Percentiles rank a stretch among this genome's conserved stretches.
phyloP scores from a whole-genome alignment of 1,284 basidiomycete species.

The Ustilago hordei region DNA sequence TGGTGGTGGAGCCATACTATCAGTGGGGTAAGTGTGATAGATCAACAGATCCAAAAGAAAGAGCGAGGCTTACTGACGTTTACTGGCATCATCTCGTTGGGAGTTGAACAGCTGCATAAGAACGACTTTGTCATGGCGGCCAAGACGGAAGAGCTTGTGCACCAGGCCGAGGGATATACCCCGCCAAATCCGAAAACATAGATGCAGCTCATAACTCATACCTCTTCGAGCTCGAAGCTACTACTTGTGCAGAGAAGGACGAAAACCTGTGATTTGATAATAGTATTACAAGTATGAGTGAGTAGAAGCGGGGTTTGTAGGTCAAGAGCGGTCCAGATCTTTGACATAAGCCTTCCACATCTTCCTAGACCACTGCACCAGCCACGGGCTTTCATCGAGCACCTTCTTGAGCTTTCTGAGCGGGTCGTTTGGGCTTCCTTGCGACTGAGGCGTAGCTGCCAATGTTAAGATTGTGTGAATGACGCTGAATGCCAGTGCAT shows the following conservation, averaged over 20 bases:
- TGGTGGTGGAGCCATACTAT: slow-evolving; percentile 69
- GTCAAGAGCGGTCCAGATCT: slow-evolving; percentile 31
- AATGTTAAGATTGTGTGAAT: slow-evolving; percentile 55
- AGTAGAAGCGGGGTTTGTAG: not conserved
- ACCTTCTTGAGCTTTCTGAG: slow-evolving; percentile 32
- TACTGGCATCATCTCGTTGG: not conserved
- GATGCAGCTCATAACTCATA: not conserved
- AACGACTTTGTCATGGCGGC: slow-evolving; percentile 69
- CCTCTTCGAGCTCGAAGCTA: not conserved
- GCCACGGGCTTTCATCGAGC: slow-evolving; percentile 43
- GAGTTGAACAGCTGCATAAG: slow-evolving; percentile 56
- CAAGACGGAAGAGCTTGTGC: slow-evolving; percentile 62
- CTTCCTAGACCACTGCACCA: slow-evolving; percentile 42
- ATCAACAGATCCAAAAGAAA: not conserved
- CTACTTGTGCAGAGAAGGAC: not conserved
- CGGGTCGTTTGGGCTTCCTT: slow-evolving; percentile 13
- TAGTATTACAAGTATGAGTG: slow-evolving; percentile 8
- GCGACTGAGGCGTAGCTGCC: slow-evolving; percentile 41
- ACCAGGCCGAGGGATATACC: slow-evolving; percentile 54
- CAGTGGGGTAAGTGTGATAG: slow-evolving; percentile 57
- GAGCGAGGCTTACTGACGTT: not conserved
- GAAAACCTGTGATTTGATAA: not conserved
- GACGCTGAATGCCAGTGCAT: slow-evolving; percentile 53
- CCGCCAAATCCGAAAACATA: slow-evolving; percentile 35
- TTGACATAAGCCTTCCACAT: slow-evolving; percentile 47